phyloP scores from a whole-genome alignment of 1,284 basidiomycete genomes.

The Ustilago shanxiensis region DNA sequence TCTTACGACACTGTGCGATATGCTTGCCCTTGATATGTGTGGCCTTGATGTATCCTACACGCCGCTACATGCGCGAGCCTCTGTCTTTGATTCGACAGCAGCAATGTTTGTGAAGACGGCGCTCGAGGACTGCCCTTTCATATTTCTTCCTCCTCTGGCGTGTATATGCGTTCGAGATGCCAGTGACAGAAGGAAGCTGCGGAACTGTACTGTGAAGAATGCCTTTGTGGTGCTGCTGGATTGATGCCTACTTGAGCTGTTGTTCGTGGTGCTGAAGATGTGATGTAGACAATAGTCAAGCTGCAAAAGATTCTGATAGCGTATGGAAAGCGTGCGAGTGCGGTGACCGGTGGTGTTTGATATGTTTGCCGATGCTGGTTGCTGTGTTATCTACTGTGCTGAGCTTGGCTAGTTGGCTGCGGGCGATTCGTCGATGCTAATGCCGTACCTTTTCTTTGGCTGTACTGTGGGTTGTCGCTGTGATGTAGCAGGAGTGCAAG shows the following conservation, averaged over 20 bases:
- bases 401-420: background rate
- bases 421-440: background rate
- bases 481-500: constrained; percentile 29
- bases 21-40: background rate
- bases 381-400: background rate
- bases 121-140: no score
- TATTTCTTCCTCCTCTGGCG: no score
- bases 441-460: constrained; percentile 17
- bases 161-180: no score
- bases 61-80: background rate
- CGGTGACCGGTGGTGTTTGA: background rate
- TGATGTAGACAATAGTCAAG: background rate
- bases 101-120: no score
- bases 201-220: background rate
- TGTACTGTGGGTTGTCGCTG: constrained; percentile 3
- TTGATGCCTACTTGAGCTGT: constrained; percentile 1
- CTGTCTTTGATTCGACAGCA: constrained; percentile 12
- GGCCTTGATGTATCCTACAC: background rate
- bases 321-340: background rate
- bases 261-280: background rate
- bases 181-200: background rate
- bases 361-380: background rate
- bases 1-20: background rate
- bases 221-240: background rate
- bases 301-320: background rate